Percentiles rank a stretch among this genome's conserved stretches.
Conservation (phyloP, 1,139 yeast genomes). For the Scheffersomyces cryptocercus region DNA sequence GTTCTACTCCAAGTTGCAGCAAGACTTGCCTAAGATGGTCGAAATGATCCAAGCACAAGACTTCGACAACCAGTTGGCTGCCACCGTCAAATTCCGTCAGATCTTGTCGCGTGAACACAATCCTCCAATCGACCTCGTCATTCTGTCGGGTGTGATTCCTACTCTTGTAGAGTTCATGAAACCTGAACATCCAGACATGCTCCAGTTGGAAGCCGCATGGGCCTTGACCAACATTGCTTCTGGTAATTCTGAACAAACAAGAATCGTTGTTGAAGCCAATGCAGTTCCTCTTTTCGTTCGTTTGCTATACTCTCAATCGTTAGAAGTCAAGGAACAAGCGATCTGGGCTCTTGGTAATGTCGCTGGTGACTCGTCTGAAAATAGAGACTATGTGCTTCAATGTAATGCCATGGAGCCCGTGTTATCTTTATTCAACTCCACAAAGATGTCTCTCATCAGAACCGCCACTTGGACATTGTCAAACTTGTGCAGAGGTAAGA, state of each 20-base stretch:
- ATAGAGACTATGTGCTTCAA: conserved; percentile 83
- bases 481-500: conserved; percentile 93
- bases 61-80: conserved; percentile 79
- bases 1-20: conserved; percentile 60
- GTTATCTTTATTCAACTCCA: conserved; percentile 70
- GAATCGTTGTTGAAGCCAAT: conserved; percentile 85
- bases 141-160: conserved; percentile 91
- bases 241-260: conserved; percentile 89
- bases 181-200: conserved; percentile 75
- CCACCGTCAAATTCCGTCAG: conserved; percentile 92
- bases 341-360: conserved; percentile 99
- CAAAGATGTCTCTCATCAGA: conserved; percentile 85
- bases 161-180: conserved; percentile 84
- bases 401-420: conserved; percentile 92
- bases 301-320: conserved; percentile 73
- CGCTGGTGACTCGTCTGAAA: conserved; percentile 92
- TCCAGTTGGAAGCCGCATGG: conserved; percentile 99
- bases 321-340: conserved; percentile 96
- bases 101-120: conserved; percentile 90
- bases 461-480: conserved; percentile 99
- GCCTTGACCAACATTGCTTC: conserved; percentile 97
- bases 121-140: conserved; percentile 96
- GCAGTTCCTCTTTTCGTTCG: conserved; percentile 92
- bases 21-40: conserved; percentile 84
- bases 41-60: conserved; percentile 76